Conservation (phyloP, 2,329 filamentous ascomycete species). For the Xenoacremonium recifei region DNA sequence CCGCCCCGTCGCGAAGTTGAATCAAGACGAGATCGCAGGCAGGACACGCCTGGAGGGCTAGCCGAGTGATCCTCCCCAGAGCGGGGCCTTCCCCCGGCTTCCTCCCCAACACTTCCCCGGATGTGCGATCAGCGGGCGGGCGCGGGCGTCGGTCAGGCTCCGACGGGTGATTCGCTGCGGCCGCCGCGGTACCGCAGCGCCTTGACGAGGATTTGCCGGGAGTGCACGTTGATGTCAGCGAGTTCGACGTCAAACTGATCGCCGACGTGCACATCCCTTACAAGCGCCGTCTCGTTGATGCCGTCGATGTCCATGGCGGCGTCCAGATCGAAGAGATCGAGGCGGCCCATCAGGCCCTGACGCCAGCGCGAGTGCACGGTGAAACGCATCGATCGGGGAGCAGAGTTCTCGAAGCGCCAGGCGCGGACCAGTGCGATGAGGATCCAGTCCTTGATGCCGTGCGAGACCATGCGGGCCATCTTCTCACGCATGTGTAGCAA, state of each 20-base stretch:
- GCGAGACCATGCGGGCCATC: conserved; percentile 43
- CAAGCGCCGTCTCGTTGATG: conserved; percentile 35
- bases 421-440: conserved; percentile 59
- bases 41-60: no score
- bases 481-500: conserved; percentile 53
- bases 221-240: conserved; percentile 50
- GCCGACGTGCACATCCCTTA: conserved; percentile 45
- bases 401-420: conserved; percentile 52
- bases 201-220: conserved; percentile 45
- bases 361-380: conserved; percentile 39
- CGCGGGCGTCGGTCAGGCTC: no score
- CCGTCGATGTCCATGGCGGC: conserved; percentile 40
- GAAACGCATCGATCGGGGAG: conserved; percentile 50
- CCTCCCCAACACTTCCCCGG: no score
- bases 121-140: no score
- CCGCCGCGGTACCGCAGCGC: conserved; percentile 33
- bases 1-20: no score
- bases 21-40: no score
- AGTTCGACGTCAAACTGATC: conserved; percentile 59
- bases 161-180: background rate
- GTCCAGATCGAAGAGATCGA: conserved; percentile 50
- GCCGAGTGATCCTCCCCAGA: no score
- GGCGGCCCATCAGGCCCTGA: conserved; percentile 37
- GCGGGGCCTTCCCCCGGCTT: no score
- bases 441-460: conserved; percentile 52